Conservation (phyloP, 345 rosid genomes). For the Aethionema arabicum region DNA sequence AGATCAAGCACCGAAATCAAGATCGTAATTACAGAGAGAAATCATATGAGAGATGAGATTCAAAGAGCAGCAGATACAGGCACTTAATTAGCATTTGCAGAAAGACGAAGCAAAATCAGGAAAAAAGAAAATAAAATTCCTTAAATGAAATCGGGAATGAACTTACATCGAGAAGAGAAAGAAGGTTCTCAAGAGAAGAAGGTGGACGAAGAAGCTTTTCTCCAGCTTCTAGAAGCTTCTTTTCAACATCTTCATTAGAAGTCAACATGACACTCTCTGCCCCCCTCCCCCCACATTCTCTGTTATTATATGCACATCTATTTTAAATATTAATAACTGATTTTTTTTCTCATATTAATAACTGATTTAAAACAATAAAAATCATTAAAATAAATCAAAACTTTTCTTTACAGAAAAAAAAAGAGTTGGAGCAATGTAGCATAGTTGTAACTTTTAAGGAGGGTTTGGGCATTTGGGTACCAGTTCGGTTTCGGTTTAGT, state of each 20-base stretch:
- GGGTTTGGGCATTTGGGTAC: too few relatives aligned
- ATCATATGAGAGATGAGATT: background rate
- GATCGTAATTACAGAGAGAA: background rate
- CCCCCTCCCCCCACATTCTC: too few relatives aligned
- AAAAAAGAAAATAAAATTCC: background rate
- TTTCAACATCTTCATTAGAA: slow-evolving; percentile 63
- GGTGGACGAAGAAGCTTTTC: slow-evolving; percentile 69
- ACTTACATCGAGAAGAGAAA: slow-evolving; percentile 80
- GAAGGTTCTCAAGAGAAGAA: slow-evolving; percentile 65
- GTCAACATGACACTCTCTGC: slow-evolving; percentile 45
- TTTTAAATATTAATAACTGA: too few relatives aligned
- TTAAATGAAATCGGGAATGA: slow-evolving; percentile 17
- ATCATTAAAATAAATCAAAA: too few relatives aligned
- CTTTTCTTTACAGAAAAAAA: too few relatives aligned
- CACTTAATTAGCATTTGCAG: slow-evolving; percentile 22
- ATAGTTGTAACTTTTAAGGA: too few relatives aligned
- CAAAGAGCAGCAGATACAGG: slow-evolving; percentile 17
- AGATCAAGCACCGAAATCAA: background rate
- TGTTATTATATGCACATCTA: too few relatives aligned
- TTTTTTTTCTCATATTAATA: too few relatives aligned
- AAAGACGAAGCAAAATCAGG: background rate
- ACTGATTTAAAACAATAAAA: too few relatives aligned
- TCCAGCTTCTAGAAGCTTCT: slow-evolving; percentile 68
- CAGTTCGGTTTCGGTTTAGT: too few relatives aligned
- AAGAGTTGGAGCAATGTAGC: too few relatives aligned